Conservation (phyloP, 768 basidiomycete species). For the Tylopilus cervinicoccineus region DNA sequence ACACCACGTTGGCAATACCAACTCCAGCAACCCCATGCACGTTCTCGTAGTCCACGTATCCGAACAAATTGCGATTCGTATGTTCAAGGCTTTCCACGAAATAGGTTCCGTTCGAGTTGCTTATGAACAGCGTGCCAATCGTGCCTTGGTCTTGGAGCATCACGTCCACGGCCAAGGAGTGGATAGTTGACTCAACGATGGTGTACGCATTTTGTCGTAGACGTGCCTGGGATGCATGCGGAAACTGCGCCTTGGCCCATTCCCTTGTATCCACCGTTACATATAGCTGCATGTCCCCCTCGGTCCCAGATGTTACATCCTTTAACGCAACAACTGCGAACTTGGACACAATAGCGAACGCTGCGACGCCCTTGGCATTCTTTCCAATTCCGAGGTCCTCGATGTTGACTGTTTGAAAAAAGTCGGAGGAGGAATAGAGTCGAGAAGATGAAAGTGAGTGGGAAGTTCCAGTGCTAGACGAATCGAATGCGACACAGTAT, state of each 20-base stretch:
- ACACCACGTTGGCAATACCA: conserved; percentile 84
- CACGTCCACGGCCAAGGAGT: conserved; percentile 94
- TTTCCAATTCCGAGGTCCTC: conserved; percentile 87
- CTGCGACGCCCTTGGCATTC: conserved; percentile 85
- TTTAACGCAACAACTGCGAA: conserved; percentile 89
- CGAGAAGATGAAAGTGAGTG: conserved; percentile 56
- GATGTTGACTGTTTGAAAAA: conserved; percentile 61
- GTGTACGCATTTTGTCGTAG: conserved; percentile 94
- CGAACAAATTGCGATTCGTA: conserved; percentile 85
- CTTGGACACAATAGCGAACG: conserved; percentile 89
- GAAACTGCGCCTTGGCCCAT: conserved; percentile 91
- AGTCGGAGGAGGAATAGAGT: conserved; percentile 83
- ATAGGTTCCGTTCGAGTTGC: conserved; percentile 93
- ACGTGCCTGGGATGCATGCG: conserved; percentile 75
- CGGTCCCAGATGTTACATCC: conserved; percentile 50
- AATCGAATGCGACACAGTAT: conserved; percentile 88
- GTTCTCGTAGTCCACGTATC: conserved; percentile 92
- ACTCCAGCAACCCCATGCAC: conserved; percentile 86
- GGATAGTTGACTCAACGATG: conserved; percentile 88
- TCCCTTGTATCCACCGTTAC: conserved; percentile 77
- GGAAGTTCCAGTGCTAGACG: conserved; percentile 37
- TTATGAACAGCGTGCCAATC: conserved; percentile 91
- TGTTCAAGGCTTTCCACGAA: conserved; percentile 89
- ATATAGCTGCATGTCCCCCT: conserved; percentile 79
- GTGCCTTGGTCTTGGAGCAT: conserved; percentile 59